A percentile compares a stretch with the other conserved stretches of the same genome.
These are phyloP conservation scores for Madurella fahalii DNA, from an alignment of 2,329 filamentous ascomycete genomes.

Conservation along the genomic window DNA sequence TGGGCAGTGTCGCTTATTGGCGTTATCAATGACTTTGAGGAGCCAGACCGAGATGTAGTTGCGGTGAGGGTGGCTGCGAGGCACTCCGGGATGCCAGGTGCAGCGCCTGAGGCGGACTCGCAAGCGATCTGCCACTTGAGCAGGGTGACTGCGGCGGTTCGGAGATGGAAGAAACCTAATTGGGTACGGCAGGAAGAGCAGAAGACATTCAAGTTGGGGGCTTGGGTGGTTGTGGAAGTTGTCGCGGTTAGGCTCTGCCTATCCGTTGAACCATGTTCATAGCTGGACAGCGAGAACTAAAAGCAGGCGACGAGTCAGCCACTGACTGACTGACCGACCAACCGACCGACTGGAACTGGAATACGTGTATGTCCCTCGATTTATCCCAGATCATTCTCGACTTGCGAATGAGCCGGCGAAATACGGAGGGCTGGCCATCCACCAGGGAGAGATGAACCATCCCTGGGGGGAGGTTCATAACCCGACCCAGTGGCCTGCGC, in stretches of 20 bases:
- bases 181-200: constrained; percentile 45
- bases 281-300: constrained; percentile 38
- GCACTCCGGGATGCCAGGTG: constrained; percentile 46
- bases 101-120: constrained; percentile 26
- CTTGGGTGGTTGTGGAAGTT: constrained; percentile 11
- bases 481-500: constrained; percentile 24
- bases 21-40: constrained; percentile 52
- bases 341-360: constrained; percentile 3
- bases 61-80: constrained; percentile 50
- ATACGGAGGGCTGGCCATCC: constrained; percentile 34
- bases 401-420: constrained; percentile 49
- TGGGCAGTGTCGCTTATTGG: constrained; percentile 31
- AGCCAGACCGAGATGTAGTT: constrained; percentile 53
- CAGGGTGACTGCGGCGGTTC: constrained; percentile 44
- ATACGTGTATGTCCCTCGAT: constrained; percentile 38
- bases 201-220: constrained; percentile 36
- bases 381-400: constrained; percentile 47
- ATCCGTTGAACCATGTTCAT: constrained; percentile 27
- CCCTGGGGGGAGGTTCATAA: constrained; percentile 33
- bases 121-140: constrained; percentile 57
- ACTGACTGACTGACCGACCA: constrained; percentile 20
- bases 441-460: constrained; percentile 16
- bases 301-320: constrained; percentile 18
- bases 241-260: constrained; percentile 25
- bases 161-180: constrained; percentile 46